Base-by-base conservation (phyloP, 2,329 filamentous ascomycete genomes). In the Aspergillus aculeatus region DNA sequence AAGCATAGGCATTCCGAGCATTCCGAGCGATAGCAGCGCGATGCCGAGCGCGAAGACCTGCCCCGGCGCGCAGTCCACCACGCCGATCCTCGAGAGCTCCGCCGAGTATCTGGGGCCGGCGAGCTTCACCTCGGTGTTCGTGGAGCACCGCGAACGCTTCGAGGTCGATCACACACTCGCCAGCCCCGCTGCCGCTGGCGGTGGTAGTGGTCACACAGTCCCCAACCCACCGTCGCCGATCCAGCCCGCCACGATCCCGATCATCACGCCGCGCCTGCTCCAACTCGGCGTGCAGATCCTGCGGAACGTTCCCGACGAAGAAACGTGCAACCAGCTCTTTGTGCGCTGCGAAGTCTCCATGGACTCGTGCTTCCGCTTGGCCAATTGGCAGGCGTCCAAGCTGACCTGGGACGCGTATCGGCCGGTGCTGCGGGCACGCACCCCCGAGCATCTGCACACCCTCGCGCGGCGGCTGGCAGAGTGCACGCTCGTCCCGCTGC, bases 81-180 rank as follows among this genome's bases (percentile, higher is more conserved):
- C 56, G 26, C 48, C 56, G 4, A 47, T 57, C n/a, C 11, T 57
- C 4, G 56, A 52, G 21, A 47, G 41, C 29, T 52, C 56, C 3
- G 49, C 56, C n/a, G 48, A 57, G 35, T 57, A 57, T 41, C 56
- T 57, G 3, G 56, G 56, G 5, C 56, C 56, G 6, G 50, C 49
- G 49, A 57, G 49, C 49, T 57, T 57, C 31, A n/a, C 49, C 23
- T 57, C 49, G 9, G 56, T 52, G 4, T 57, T 57, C 12, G 50
- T 52, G n/a, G 49, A 57, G 26, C 56, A 57, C n/a, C 19, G 56
- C 2, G 56, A 57, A 10, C 49, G 50, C 10, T 57, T 57, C 21
- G 49, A 53, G 19, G 49, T 57, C 7, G 56, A 52, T n/a, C 35
- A 51, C n/a, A 14, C 49, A 3, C 32, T 52, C 23, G 16, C 16